Evolutionary conservation across 2,329 filamentous ascomycete species (phyloP).

Genomic region (Fusarium annulatum): DNA sequence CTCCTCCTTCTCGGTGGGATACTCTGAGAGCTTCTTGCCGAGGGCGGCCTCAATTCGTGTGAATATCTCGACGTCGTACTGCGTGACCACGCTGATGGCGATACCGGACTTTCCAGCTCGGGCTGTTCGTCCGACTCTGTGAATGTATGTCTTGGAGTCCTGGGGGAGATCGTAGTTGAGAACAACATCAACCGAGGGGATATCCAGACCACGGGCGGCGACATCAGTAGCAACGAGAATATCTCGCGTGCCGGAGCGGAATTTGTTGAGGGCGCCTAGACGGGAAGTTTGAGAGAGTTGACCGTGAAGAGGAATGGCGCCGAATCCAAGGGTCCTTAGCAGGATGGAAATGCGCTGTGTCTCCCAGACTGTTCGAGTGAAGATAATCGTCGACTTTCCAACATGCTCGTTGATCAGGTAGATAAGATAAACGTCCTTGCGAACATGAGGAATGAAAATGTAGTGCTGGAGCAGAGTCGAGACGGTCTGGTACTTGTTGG

Average conservation of each 20-base stretch:
- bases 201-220: slow-evolving; percentile 92
- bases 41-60: slow-evolving; percentile 84
- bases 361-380: slow-evolving; percentile 92
- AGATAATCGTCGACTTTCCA: slow-evolving; percentile 89
- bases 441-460: slow-evolving; percentile 84
- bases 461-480: slow-evolving; percentile 88
- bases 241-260: slow-evolving; percentile 80
- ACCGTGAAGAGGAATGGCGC: slow-evolving; percentile 91
- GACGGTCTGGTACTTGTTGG: slow-evolving; percentile 90
- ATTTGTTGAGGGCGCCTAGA: slow-evolving; percentile 89
- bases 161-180: slow-evolving; percentile 86
- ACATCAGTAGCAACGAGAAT: slow-evolving; percentile 95
- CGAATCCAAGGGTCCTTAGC: slow-evolving; percentile 85
- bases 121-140: slow-evolving; percentile 88
- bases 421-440: slow-evolving; percentile 92
- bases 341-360: slow-evolving; percentile 87
- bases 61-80: slow-evolving; percentile 87
- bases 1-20: slow-evolving; percentile 79
- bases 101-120: slow-evolving; percentile 87
- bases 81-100: slow-evolving; percentile 83
- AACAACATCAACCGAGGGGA: slow-evolving; percentile 89
- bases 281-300: slow-evolving; percentile 90
- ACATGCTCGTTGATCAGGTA: slow-evolving; percentile 86
- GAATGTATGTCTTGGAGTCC: slow-evolving; percentile 91
- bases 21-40: slow-evolving; percentile 79